Percentiles rank a stretch among this genome's conserved stretches.
These are phyloP conservation scores for Dovyalis caffra DNA, from an alignment of 345 rosid species.

Conservation along the genomic window DNA sequence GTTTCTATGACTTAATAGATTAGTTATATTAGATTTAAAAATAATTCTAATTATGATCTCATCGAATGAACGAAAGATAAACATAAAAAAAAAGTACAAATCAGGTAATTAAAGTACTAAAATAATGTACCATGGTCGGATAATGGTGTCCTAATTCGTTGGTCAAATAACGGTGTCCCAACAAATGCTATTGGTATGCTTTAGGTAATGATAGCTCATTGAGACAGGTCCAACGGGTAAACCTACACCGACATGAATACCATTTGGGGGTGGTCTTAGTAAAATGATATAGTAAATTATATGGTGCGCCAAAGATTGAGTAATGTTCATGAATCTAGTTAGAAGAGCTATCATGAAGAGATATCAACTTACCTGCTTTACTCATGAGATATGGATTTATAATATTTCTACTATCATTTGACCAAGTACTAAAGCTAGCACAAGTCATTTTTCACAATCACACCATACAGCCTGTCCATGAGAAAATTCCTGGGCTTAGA, in stretches of 20 bases:
- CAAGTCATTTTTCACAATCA: background rate
- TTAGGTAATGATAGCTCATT: constrained; percentile 5
- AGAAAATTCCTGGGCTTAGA: background rate
- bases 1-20: no score
- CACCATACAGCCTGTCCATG: background rate
- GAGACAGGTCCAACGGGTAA: background rate
- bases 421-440: background rate
- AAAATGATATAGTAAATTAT: background rate
- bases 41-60: no score
- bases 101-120: background rate
- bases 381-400: background rate
- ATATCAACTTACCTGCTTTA: background rate
- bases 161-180: constrained; percentile 20
- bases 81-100: background rate
- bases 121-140: background rate
- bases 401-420: background rate
- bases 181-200: constrained; percentile 15
- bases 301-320: background rate
- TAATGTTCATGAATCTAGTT: constrained; percentile 22
- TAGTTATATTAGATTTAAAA: no score
- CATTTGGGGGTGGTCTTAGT: background rate
- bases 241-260: constrained; percentile 11
- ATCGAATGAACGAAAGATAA: background rate
- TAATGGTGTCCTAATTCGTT: background rate
- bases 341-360: constrained; percentile 4